Evolutionary conservation across 108 stramenopile species (phyloP), one percentile per base, ranked within the genome.

Genomic region (Aurantiochytrium sp.): DNA sequence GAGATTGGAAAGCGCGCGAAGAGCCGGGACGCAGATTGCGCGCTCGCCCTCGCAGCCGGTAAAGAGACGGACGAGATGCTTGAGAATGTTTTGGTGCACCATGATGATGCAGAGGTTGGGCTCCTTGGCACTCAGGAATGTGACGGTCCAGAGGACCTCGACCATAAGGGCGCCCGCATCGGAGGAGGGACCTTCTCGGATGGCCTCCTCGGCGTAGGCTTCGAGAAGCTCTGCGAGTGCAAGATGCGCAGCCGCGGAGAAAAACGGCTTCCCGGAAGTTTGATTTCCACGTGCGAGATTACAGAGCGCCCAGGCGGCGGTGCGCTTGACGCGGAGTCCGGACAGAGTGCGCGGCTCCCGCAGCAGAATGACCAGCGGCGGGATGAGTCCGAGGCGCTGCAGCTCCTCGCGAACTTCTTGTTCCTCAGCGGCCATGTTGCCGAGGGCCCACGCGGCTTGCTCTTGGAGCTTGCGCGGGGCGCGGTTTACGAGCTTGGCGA

Each of bases 371-470:
- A 86, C 39, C 4, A 90, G 85, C 24, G 89, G 87, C 4, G 68
- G 59, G n/a, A 90, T 87, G 15, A 87, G 50, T 19, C 90, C 90
- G 37, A 89, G 69, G 24, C 81, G 87, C n/a, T 24, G 68, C 1
- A 90, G 68, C 69, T 89, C 48, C 31, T 87, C 65, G 42, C 90
- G 69, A 27, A 52, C 87, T 37, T 37, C 45, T 24, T 37, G 55
- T 22, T 50, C 50, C 39, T 90, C 90, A 4, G 88, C 90, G 3
- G 90, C 90, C 45, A 90, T 90, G 81, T 90, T 90, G 6, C 90
- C 90, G 5, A 90, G 89, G 4, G 90, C 87, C 90, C 90, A 90
- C n/a, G 89, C 87, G 8, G 90, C 89, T 27, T 90, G 89, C 36
- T 90, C 90, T 69, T 85, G 87, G 52, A 90, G 87, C 22, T 39